These are phyloP conservation scores for Drechslerella stenobrocha DNA, from an alignment of 2,329 filamentous ascomycete genomes.

Conservation along the genomic window DNA sequence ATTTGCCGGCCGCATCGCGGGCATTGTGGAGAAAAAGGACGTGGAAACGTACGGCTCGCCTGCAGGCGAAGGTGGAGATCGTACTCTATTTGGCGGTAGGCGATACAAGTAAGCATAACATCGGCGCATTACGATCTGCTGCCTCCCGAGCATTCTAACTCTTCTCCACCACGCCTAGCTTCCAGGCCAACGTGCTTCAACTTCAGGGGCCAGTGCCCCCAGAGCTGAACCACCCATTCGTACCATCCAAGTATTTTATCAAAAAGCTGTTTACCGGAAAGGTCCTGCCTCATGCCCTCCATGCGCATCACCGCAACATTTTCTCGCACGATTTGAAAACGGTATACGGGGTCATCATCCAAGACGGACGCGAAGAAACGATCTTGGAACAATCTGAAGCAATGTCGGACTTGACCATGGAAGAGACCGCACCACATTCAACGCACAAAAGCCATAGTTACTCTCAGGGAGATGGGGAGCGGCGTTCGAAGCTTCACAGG, in stretches of 20 bases:
- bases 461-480: conserved; percentile 19
- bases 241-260: conserved; percentile 47
- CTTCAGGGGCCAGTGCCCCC: conserved; percentile 43
- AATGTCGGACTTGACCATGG: conserved; percentile 18
- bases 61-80: conserved; percentile 3
- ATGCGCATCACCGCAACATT: conserved; percentile 36
- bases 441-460: not conserved
- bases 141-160: not conserved
- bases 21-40: conserved; percentile 34
- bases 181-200: conserved; percentile 45
- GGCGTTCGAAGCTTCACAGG: conserved; percentile 26
- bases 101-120: conserved; percentile 37
- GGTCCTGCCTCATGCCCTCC: conserved; percentile 37
- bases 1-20: conserved; percentile 37
- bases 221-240: conserved; percentile 41
- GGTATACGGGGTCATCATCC: conserved; percentile 41
- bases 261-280: conserved; percentile 45
- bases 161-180: conserved; percentile 7
- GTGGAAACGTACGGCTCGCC: conserved; percentile 14
- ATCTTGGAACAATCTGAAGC: conserved; percentile 35
- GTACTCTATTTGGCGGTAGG: conserved; percentile 20
- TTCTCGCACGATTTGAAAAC: conserved; percentile 46
- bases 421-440: conserved; percentile 15
- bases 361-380: conserved; percentile 15
- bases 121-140: not conserved